Base-by-base conservation (phyloP, 192 early-diverging fungal genomes). In the Backusella luteola region DNA sequence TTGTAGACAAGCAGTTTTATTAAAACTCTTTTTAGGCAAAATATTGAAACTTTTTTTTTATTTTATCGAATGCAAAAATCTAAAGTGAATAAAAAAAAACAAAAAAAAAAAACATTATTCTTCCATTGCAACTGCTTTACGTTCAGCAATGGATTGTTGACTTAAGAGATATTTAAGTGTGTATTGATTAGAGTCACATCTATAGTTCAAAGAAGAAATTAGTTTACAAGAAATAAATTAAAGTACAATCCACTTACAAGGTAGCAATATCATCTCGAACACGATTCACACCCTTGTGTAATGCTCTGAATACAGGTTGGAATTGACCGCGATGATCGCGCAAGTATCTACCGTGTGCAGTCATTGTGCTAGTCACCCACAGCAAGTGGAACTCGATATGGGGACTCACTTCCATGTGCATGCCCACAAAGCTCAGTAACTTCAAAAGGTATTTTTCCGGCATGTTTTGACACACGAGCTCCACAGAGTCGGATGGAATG, bases 401-500 rank as follows among this genome's bases (percentile, higher is more conserved):
- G 35, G 93, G 96, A 23, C 87, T 93, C 35, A 86, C 81, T 77
- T 98, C 97, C 85, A 97, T 87, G 35, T 91, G 85, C 68, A 78
- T 82, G 14, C 93, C 92, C 73, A 99, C 85, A 77, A 98, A 96
- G 76, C 88, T 89, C 71, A 99, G 85, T 80, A 98, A 80, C 36
- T 90, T 85, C 36, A 95, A 94, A 59, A 98, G 75, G 74, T 99
- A 99, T 76, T 94, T 95, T 67, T 88, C 84, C 0, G 97, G 96
- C 69, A 98, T 83, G 8, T 93, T 91, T 38, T 91, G 89, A n/a
- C 92, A 87, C 17, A 99, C 83, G 71, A 96, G 79, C 29, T 83
- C 85, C 1, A 98, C 89, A 52, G 93, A 90, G n/a, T 83, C 77
- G 6, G 92, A 90, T 23, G 96, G 96, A 59, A 97, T 90, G 3